Evolutionary conservation across 1,284 basidiomycete genomes (phyloP).

Genomic region (Schizophyllum commune): DNA sequence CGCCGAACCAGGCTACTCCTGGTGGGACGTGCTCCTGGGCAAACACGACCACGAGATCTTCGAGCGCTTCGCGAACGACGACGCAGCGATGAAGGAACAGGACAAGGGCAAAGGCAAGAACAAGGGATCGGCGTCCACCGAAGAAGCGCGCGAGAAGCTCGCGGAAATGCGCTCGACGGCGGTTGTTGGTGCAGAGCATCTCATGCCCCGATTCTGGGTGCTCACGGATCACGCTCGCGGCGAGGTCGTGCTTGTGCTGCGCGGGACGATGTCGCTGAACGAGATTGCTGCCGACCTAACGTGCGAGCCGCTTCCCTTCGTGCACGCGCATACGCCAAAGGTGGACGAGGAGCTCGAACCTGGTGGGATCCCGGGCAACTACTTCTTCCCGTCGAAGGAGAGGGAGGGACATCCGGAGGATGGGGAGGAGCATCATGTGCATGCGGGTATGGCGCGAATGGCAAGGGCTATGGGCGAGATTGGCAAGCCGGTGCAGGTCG

Average conservation of each 20-base stretch:
- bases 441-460: constrained; percentile 76
- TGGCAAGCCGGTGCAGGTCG: constrained; percentile 71
- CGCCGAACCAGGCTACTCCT: constrained; percentile 41
- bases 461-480: constrained; percentile 69
- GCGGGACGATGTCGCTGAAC: constrained; percentile 79
- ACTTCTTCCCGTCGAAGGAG: neutral
- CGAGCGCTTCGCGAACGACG: constrained; percentile 32
- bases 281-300: constrained; percentile 79
- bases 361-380: neutral
- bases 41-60: constrained; percentile 76
- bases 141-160: constrained; percentile 16
- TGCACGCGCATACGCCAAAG: constrained; percentile 34
- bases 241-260: constrained; percentile 68
- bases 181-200: constrained; percentile 56
- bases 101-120: constrained; percentile 23
- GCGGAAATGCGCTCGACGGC: constrained; percentile 25
- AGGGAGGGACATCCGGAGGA: neutral
- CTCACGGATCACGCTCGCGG: constrained; percentile 64
- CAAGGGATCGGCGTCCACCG: constrained; percentile 18
- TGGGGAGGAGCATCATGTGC: constrained; percentile 43
- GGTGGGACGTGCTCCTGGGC: constrained; percentile 74
- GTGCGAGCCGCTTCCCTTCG: constrained; percentile 64
- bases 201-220: constrained; percentile 78
- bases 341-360: neutral
- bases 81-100: constrained; percentile 16